Evolutionary conservation across 2,329 filamentous ascomycete species (phyloP).

Genomic region (Sporothrix globosa): DNA sequence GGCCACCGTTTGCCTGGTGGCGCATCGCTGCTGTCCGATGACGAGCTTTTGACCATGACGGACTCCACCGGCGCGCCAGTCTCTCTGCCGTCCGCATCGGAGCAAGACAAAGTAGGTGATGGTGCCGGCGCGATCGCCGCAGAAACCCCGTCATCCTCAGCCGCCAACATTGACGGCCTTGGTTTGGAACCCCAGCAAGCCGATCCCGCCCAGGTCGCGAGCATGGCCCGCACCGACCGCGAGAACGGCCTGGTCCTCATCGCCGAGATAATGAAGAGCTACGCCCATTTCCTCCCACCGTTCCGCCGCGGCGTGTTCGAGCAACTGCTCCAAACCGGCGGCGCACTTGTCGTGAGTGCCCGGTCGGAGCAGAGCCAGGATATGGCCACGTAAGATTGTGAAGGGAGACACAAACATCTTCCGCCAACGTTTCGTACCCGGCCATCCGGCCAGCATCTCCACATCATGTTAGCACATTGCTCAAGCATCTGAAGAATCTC

Average conservation of each 20-base stretch:
- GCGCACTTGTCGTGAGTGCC: conserved; percentile 47
- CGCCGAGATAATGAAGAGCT: conserved; percentile 56
- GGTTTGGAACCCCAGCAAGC: conserved; percentile 53
- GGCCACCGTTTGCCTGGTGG: conserved; percentile 35
- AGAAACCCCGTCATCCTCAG: background rate
- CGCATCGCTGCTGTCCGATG: conserved; percentile 14
- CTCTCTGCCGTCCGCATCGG: background rate
- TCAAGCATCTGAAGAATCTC: background rate
- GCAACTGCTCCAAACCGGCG: conserved; percentile 55
- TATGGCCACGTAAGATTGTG: background rate
- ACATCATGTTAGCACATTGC: background rate
- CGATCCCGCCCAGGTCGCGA: conserved; percentile 49
- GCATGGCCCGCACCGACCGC: conserved; percentile 57
- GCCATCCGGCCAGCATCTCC: background rate
- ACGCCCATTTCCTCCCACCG: conserved; percentile 48
- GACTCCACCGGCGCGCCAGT: conserved; percentile 25
- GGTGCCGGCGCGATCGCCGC: background rate
- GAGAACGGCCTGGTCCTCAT: conserved; percentile 65
- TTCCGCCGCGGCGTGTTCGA: conserved; percentile 50
- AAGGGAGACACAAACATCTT: background rate
- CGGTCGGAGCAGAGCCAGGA: conserved; percentile 33
- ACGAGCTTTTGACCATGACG: conserved; percentile 26
- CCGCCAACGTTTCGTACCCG: background rate
- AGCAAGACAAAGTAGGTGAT: background rate
- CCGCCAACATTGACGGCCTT: conserved; percentile 42